Evolutionary conservation across 108 stramenopile species (phyloP).

Genomic region (Cylindrotheca fusiformis): DNA sequence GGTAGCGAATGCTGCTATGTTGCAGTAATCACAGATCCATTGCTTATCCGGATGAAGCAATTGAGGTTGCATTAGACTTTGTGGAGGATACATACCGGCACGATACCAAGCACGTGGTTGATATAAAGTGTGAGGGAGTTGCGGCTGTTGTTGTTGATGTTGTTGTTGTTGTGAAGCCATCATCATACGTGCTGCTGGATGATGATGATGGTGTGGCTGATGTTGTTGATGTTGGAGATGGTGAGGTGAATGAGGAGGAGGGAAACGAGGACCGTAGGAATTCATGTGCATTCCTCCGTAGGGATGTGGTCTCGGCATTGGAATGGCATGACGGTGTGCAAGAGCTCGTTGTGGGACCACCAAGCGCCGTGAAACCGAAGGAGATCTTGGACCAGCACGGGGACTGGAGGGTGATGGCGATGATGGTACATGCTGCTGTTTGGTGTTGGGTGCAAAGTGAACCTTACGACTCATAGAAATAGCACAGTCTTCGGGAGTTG

Average conservation of each 20-base stretch:
- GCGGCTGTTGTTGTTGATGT: conserved; percentile 3
- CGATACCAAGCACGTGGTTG: background rate
- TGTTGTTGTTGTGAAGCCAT: too few species aligned
- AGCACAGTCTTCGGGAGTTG: conserved; percentile 3
- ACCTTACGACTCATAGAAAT: conserved; percentile 13
- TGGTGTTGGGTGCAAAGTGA: conserved; percentile 33
- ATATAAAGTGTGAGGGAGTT: background rate
- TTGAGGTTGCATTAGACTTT: conserved; percentile 29
- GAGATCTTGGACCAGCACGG: background rate
- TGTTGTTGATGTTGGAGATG: conserved; percentile 6
- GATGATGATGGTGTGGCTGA: conserved; percentile 14
- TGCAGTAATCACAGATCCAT: conserved; percentile 71
- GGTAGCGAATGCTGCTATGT: conserved; percentile 47
- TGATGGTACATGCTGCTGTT: conserved; percentile 11
- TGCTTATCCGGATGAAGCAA: conserved; percentile 29
- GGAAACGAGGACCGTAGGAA: background rate
- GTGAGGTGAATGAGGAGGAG: background rate
- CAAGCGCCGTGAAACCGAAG: background rate
- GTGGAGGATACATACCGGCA: conserved; percentile 16
- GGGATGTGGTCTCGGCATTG: background rate
- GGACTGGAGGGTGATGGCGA: background rate
- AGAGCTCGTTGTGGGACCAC: background rate
- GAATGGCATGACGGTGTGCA: background rate
- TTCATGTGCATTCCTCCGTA: background rate
- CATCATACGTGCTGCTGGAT: too few species aligned